These are phyloP conservation scores for Cenchrus fungigraminus DNA, from an alignment of 176 grass and related monocot genomes.

Conservation along the genomic window DNA sequence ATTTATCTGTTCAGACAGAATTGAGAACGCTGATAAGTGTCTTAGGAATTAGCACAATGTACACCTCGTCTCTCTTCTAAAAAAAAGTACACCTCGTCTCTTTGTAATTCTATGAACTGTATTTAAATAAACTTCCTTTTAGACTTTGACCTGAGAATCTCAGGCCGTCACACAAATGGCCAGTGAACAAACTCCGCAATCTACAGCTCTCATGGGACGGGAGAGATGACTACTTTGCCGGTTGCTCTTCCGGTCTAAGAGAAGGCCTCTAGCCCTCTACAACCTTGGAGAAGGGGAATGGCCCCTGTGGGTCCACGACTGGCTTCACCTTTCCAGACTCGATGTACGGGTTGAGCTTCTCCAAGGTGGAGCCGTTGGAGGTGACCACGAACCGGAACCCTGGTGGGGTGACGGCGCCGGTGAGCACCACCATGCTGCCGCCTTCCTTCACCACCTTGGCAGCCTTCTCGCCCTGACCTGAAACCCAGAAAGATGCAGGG, in stretches of 20 bases:
- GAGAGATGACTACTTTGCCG: slow-evolving; percentile 83
- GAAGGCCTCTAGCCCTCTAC: slow-evolving; percentile 78
- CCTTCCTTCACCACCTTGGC: slow-evolving; percentile 80
- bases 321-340: slow-evolving; percentile 87
- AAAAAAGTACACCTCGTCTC: not conserved
- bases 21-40: not conserved
- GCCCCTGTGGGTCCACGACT: slow-evolving; percentile 60
- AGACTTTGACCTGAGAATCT: not conserved
- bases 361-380: slow-evolving; percentile 59
- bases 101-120: slow-evolving; percentile 31
- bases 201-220: slow-evolving; percentile 54
- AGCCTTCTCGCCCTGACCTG: slow-evolving; percentile 91
- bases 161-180: not conserved
- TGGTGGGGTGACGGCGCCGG: slow-evolving; percentile 60
- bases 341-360: slow-evolving; percentile 84
- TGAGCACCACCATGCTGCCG: slow-evolving; percentile 74
- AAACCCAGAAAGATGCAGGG: not conserved
- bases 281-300: slow-evolving; percentile 73
- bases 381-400: slow-evolving; percentile 94
- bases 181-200: not conserved
- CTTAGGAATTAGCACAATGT: slow-evolving; percentile 14
- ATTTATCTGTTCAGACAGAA: slow-evolving; percentile 13
- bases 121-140: slow-evolving; percentile 18
- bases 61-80: not conserved
- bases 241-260: slow-evolving; percentile 74